Base-by-base conservation (phyloP, 2,329 filamentous ascomycete genomes). In the Alternaria longipes region DNA sequence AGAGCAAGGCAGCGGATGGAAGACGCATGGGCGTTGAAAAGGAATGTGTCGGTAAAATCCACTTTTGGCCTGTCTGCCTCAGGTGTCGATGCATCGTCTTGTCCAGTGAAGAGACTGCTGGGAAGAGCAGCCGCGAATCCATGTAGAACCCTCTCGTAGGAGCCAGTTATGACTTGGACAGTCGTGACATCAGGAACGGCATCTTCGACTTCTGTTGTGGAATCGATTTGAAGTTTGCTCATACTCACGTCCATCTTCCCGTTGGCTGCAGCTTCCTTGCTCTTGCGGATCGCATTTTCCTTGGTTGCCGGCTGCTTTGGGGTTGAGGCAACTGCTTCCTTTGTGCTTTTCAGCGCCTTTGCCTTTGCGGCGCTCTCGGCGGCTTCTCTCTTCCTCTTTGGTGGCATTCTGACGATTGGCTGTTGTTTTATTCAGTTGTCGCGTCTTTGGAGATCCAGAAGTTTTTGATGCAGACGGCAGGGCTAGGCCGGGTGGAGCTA, bases 11-110 rank as follows among this genome's bases (percentile, higher is more conserved):
- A 96, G 71, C 93, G 91, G 76, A 99, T 92, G 5, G 95, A 90
- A 12, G 94, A 96, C 58, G 89, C 86, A 81, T 99, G 95, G 14
- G 95, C 94, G 75, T 94, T 92, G 86, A 99, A 97, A 59, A 99
- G 87, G 79, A 99, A 99, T 0, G 92, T 94, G 79, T 98, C 94
- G 67, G 92, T 87, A 75, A 97, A 98, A 53, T 89, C 84, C 56
- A 89, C 83, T 18, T 73, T 69, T 38, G 75, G 56, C 22, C 67
- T 62, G 40, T 73, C 69, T 26, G 68, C 56, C 53, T 72, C 68
- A 44, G 66, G 42, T 38, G 60, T 54, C 9, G 69, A 54, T 49
- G 57, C 56, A 45, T 68, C 59, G 30, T 67, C 55, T 20, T 65
- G 65, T 74, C 66, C 73, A 75, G 73, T 69, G 67, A 77, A 52